phyloP scores from a whole-genome alignment of 495 filamentous ascomycete species.

The Viridothelium virens region DNA sequence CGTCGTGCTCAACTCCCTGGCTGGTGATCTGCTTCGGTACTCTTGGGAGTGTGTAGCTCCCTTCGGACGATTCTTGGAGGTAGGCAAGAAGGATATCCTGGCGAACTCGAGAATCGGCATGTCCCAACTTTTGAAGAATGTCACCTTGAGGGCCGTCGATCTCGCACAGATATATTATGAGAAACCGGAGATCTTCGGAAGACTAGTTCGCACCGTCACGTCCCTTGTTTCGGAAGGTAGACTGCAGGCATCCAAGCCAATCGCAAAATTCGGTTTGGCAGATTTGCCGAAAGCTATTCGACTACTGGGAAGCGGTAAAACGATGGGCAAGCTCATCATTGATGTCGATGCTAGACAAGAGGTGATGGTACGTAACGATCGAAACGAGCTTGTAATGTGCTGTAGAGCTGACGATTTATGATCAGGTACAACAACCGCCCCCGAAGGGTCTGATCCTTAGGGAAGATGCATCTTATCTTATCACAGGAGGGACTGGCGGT shows the following conservation, averaged over 20 bases:
- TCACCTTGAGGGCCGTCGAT: constrained; percentile 37
- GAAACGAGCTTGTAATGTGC: not conserved
- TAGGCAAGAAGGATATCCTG: constrained; percentile 38
- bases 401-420: not conserved
- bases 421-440: not conserved
- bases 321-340: constrained; percentile 53
- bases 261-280: constrained; percentile 23
- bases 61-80: constrained; percentile 43
- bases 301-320: constrained; percentile 46
- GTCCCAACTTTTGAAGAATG: constrained; percentile 16
- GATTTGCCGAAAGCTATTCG: constrained; percentile 50
- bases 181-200: constrained; percentile 24
- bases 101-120: constrained; percentile 27
- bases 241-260: not conserved
- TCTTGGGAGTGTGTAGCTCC: constrained; percentile 22
- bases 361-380: not conserved
- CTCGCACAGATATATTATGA: constrained; percentile 19
- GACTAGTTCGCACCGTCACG: constrained; percentile 16
- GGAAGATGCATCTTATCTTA: constrained; percentile 36
- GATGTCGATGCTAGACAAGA: constrained; percentile 25
- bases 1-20: constrained; percentile 24
- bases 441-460: not conserved
- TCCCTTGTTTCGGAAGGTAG: constrained; percentile 11
- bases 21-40: constrained; percentile 17
- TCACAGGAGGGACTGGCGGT: constrained; percentile 43